Conservation (phyloP, 257 asterid genomes). For the Solanum acaule region DNA sequence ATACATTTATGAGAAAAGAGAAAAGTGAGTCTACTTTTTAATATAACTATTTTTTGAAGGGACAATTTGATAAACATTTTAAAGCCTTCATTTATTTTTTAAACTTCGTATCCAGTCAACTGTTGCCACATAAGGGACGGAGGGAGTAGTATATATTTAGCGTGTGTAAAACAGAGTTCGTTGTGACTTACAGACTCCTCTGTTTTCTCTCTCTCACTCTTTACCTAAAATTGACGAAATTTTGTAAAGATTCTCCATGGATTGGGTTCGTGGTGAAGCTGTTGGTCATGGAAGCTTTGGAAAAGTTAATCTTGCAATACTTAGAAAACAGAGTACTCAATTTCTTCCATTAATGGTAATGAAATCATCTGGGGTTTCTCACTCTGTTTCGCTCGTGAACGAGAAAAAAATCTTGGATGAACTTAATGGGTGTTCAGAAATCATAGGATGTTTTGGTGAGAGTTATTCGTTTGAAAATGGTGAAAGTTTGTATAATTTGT, state of each 20-base stretch:
- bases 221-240: neutral
- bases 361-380: conserved; percentile 47
- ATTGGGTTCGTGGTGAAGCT: conserved; percentile 67
- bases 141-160: no score
- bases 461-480: conserved; percentile 48
- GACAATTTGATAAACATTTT: no score
- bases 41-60: no score
- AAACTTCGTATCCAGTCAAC: no score
- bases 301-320: conserved; percentile 51
- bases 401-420: conserved; percentile 58
- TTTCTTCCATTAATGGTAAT: conserved; percentile 55
- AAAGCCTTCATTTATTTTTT: no score
- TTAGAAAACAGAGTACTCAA: neutral
- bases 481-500: conserved; percentile 57
- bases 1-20: no score
- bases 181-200: neutral
- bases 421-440: conserved; percentile 42
- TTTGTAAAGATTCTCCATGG: conserved; percentile 25
- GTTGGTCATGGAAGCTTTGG: conserved; percentile 80
- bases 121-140: no score
- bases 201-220: neutral
- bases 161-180: neutral
- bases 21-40: no score
- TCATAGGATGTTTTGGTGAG: conserved; percentile 63
- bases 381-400: conserved; percentile 29